Base-by-base conservation (phyloP, 352 stramenopile species). In the Globisporangium barbulae region DNA sequence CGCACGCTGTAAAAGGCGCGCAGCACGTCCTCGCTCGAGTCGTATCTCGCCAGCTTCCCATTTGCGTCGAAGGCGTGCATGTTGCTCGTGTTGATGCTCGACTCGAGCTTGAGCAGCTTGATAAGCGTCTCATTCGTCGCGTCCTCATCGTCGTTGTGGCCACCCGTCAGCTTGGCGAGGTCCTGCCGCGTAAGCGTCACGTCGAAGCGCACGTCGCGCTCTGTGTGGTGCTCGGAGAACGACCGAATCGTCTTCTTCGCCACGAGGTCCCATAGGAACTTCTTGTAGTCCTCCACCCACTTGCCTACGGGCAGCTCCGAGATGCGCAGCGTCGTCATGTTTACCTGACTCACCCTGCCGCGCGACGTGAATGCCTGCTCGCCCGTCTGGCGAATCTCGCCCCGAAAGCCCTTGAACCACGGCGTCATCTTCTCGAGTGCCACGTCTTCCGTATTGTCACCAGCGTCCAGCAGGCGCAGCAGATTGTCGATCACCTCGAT, bases 271-370 rank as follows among this genome's bases (percentile, higher is more conserved):
- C 98, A 98, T 31, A 99, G 69, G 25, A 98, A 92, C 47, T 89
- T 84, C 76, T 99, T 99, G 85, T 99, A 99, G 73, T 99, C 96
- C 63, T 99, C 97, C 3, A 98, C 99, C 97, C 97, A 99, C 63
- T 90, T 97, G 22, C 93, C 89, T 3, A 99, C 78, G 0, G 98
- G 98, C 5, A 99, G 71, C 82, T 99, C 98, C 9, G 86, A 93
- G 59, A 99, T 98, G 5, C 90, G 69, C 13, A 99, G 71, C 9
- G 96, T 98, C n/a, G 89, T 96, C 5, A 97, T 89, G 70, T 98
- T 90, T 12, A 96, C 71, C 41, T 88, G 76, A 17, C 85, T 61
- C 10, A 94, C 73, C 35, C 73, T 77, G 6, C 91, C 92, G 12
- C 85, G 74, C 21, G 93, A 92, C 37, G 83, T 64, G 57, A 93